phyloP scores from a whole-genome alignment of 164 flowering plant genomes.

The Tinospora cordifolia region DNA sequence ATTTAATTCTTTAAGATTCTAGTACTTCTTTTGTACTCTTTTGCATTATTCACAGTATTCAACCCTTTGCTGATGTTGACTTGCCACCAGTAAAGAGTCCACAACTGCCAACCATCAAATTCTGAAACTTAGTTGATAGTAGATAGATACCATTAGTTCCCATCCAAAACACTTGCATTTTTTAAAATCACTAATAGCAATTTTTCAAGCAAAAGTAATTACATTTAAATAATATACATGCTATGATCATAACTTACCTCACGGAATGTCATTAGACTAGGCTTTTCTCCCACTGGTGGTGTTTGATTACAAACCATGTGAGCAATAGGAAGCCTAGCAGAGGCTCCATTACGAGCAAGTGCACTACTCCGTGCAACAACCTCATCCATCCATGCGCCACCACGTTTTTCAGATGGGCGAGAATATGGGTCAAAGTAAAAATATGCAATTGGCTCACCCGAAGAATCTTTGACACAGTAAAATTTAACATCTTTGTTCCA shows the following conservation, averaged over 20 bases:
- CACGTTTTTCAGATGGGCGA: slow-evolving; percentile 91
- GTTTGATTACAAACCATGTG: slow-evolving; percentile 98
- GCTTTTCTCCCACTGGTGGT: slow-evolving; percentile 88
- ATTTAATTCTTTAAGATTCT: no score
- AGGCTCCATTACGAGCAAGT: slow-evolving; percentile 59
- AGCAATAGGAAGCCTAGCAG: slow-evolving; percentile 82
- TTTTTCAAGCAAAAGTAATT: neutral
- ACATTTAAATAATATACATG: neutral
- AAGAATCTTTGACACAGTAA: slow-evolving; percentile 70
- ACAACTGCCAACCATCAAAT: neutral
- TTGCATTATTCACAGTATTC: no score
- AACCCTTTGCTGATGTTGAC: neutral
- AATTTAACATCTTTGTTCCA: slow-evolving; percentile 88
- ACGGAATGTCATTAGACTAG: slow-evolving; percentile 94
- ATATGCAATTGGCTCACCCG: slow-evolving; percentile 77
- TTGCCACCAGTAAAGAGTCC: no score
- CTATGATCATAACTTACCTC: slow-evolving; percentile 46
- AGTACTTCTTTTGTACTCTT: no score
- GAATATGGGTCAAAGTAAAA: slow-evolving; percentile 97
- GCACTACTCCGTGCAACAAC: slow-evolving; percentile 81
- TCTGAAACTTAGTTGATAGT: no score
- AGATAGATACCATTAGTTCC: neutral
- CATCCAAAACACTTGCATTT: neutral
- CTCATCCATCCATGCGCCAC: slow-evolving; percentile 99
- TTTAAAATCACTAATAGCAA: neutral